Evolutionary conservation across 768 basidiomycete species (phyloP), one percentile per base, ranked within the genome.

Genomic region (Podaxis carcinomalis): DNA sequence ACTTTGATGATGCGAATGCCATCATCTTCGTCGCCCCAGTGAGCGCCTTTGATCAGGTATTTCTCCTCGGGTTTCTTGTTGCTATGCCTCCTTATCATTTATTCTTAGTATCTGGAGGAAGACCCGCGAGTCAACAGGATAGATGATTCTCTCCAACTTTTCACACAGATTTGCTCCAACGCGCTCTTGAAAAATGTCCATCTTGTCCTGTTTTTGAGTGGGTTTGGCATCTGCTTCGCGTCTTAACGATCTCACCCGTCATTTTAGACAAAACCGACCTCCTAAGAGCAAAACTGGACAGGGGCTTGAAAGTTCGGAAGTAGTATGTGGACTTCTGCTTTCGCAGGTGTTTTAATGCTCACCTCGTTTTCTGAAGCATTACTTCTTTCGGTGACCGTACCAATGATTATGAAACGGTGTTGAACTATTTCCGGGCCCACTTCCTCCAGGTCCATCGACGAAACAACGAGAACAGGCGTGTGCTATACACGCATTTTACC

Each of bases 141-240:
- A 35, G 90, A 93, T 64, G 92, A 94, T 70, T 93, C 92, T 0
- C 74, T 94, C n/a, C 92, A 92, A 73, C 77, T 93, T 23, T 94
- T 92, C 72, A 92, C 90, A 4, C 83, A 91, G 67, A 91, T 93
- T 10, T 93, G 91, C 68, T 87, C 89, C 36, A 93, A 93, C 69
- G 80, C 83, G 36, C 80, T 93, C 54, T 76, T 94, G 54, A 92
- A 91, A 70, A 87, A 81, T 40, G 88, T 85, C 25, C 80, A 83
- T 67, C 67, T 84, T 23, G 80, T 85, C 14, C 72, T 86, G 51
- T 87, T 86, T 73, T 74, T 85, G 7, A 84, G 83, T 84, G 72
- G 37, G 84, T 32, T 36, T 51, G 42, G 53, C 42, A 54, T 40
- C 27, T 40, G 51, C 16, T 64, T 14, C 44, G 50, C 57, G 47